These are phyloP conservation scores for Miamiensis avidus DNA, from an alignment of 169 alveolate genomes.

Conservation along the genomic window DNA sequence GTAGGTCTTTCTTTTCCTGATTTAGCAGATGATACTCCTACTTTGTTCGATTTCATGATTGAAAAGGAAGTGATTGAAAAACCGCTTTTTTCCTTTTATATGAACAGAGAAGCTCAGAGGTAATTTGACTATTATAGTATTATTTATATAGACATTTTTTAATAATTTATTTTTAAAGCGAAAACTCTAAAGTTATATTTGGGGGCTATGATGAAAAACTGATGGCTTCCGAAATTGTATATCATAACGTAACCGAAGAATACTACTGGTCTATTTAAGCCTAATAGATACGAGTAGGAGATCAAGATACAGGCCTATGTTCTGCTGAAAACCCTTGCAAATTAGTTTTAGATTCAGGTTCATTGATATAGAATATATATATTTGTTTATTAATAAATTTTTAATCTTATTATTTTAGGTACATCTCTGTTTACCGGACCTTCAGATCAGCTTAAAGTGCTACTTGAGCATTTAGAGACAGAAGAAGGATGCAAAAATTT, in stretches of 20 bases:
- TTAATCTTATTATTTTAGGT: constrained; percentile 45
- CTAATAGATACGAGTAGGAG: constrained; percentile 53
- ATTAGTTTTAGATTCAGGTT: constrained; percentile 70
- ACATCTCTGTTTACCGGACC: constrained; percentile 53
- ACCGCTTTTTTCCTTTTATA: constrained; percentile 50
- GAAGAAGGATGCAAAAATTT: constrained; percentile 24
- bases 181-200: constrained; percentile 46
- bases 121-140: too few relatives aligned
- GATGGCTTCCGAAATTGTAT: constrained; percentile 43
- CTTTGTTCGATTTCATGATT: constrained; percentile 61
- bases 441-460: neutral
- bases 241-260: constrained; percentile 45
- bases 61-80: constrained; percentile 41
- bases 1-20: constrained; percentile 60
- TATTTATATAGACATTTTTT: too few relatives aligned
- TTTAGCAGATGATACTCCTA: constrained; percentile 39
- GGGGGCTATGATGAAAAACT: constrained; percentile 55
- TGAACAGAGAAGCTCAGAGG: constrained; percentile 21
- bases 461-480: neutral
- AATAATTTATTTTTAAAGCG: constrained; percentile 1
- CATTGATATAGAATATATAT: constrained; percentile 27
- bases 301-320: constrained; percentile 50
- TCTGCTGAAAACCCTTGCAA: constrained; percentile 35
- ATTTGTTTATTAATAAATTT: neutral
- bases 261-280: constrained; percentile 58